Base-by-base conservation (phyloP, 208 protist species). In the Leptomonas seymouri region DNA sequence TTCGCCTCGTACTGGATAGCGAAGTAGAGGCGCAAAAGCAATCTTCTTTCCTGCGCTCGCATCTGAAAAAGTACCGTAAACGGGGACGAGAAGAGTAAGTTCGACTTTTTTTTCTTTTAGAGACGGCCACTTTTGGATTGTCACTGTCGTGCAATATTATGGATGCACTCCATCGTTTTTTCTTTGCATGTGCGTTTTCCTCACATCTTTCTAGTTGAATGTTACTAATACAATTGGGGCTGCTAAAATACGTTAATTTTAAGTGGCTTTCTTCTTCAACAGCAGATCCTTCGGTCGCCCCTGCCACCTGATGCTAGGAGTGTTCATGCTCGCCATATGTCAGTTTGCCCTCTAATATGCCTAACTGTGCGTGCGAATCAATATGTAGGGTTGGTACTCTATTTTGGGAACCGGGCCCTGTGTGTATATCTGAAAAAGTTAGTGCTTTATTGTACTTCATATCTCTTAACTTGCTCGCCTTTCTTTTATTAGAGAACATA, bases 11-110 rank as follows among this genome's bases (percentile, higher is more conserved):
- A 11, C 41, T 90, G 7, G 55, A 72, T 21, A 39, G 7, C 14
- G 61, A 80, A 14, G 63, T 76, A 2, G 78, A 87, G 41, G 72
- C 76, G 51, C 56, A 74, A 14, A 46, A 4, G 16, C 87, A 93
- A 61, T 57, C 45, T 44, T 34, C 5, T 18, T 61, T 53, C 45
- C 25, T 73, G 25, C 67, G 67, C 2, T 25, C 44, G 23, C 34
- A 58, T 44, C n/a, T 60, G 18, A 73, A 73, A 45, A 66, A 42
- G 30, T 20, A 36, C 23, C 57, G 67, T 3, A 73, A 73, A 27
- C 57, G 67, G 0, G 21, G 23, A 2, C 55, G 67, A 28, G 58
- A 63, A 2, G 65, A 49, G 23, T 74, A 48, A 21, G 23, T 27
- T 39, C 34, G 34, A 9, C 34, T 12, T 9, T 9, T 9, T 39